Conservation (phyloP, 176 grass and related monocot genomes). For the Sorghum bicolor region DNA sequence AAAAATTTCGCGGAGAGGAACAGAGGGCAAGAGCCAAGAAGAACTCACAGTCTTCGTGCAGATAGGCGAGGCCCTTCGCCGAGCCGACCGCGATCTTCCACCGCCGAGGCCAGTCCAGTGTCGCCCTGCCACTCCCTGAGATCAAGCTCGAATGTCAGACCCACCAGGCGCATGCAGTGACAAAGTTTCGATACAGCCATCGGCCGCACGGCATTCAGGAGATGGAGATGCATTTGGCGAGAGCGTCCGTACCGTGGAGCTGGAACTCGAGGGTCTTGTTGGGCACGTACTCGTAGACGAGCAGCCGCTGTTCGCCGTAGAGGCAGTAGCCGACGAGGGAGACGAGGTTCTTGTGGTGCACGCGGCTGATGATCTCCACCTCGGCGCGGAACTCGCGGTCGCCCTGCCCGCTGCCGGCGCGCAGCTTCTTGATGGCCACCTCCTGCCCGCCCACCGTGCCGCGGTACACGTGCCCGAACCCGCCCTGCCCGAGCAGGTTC, state of each 20-base stretch:
- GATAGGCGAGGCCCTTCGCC: conserved; percentile 76
- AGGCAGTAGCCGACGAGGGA: conserved; percentile 83
- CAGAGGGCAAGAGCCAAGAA: not conserved
- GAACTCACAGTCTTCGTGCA: conserved; percentile 91
- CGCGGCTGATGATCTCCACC: conserved; percentile 85
- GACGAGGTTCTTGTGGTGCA: conserved; percentile 85
- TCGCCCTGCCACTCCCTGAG: conserved; percentile 51
- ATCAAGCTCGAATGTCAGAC: not conserved
- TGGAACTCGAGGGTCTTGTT: conserved; percentile 87
- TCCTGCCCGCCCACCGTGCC: conserved; percentile 58
- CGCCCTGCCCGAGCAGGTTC: conserved; percentile 81
- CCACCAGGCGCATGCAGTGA: not conserved
- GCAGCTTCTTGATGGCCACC: conserved; percentile 88
- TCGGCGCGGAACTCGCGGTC: conserved; percentile 85
- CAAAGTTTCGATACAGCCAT: not conserved
- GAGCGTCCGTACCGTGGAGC: conserved; percentile 56
- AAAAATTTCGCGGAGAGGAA: not conserved
- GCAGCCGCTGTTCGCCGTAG: conserved; percentile 60
- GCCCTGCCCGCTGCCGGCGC: conserved; percentile 62
- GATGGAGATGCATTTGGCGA: not conserved
- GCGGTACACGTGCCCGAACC: conserved; percentile 80
- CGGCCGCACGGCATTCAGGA: not conserved
- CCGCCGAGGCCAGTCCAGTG: conserved; percentile 69
- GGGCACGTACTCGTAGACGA: conserved; percentile 82
- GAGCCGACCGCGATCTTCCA: conserved; percentile 81